These are phyloP conservation scores for Rhizopogon sp. DNA, from an alignment of 768 basidiomycete species.

Conservation along the genomic window DNA sequence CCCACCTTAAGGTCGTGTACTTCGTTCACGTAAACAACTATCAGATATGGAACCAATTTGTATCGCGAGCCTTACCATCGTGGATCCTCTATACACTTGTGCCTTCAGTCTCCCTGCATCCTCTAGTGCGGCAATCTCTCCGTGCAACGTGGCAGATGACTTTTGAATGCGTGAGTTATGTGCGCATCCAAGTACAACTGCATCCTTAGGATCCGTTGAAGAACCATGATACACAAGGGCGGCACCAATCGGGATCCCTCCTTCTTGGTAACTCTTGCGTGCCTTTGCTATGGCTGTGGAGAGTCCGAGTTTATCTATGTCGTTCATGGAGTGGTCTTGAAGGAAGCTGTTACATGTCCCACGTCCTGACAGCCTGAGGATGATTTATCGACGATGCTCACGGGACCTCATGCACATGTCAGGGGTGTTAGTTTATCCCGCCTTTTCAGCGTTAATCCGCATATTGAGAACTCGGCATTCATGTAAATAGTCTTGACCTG, in stretches of 20 bases:
- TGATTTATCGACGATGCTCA: neutral
- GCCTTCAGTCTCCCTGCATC: constrained; percentile 46
- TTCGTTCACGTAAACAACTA: constrained; percentile 5
- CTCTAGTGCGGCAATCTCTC: constrained; percentile 47
- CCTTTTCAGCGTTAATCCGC: too few relatives aligned
- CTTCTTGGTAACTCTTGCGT: constrained; percentile 39
- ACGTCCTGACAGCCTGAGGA: neutral
- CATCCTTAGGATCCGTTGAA: constrained; percentile 1
- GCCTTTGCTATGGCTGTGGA: constrained; percentile 37
- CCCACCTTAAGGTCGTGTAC: constrained; percentile 35
- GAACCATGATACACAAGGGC: constrained; percentile 33
- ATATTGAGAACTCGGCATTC: too few relatives aligned
- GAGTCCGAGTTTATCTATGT: constrained; percentile 26
- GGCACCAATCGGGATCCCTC: constrained; percentile 63
- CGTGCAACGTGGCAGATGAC: constrained; percentile 38
- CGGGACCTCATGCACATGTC: neutral
- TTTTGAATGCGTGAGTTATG: constrained; percentile 44
- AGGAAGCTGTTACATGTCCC: neutral
- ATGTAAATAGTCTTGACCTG: too few relatives aligned
- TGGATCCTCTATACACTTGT: constrained; percentile 40
- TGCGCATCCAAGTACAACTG: constrained; percentile 34
- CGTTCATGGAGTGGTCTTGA: constrained; percentile 4
- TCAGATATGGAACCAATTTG: neutral
- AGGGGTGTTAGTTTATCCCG: neutral
- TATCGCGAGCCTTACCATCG: constrained; percentile 35